Conservation (phyloP, 768 basidiomycete species). For the Tulasnella calospora region DNA sequence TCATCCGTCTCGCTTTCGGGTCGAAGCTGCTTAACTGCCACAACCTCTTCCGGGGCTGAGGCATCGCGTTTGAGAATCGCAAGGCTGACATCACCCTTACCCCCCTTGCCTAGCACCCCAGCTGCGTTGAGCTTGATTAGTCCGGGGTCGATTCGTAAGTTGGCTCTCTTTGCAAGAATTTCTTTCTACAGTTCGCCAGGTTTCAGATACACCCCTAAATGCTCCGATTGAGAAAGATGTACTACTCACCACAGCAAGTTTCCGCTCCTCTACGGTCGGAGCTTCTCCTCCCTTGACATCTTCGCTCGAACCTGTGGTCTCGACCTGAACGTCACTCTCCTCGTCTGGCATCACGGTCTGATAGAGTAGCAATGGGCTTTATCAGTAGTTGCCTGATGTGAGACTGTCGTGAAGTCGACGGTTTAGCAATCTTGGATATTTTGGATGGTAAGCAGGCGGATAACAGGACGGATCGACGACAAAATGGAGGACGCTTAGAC, state of each 20-base stretch:
- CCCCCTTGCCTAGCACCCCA: neutral
- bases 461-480: no score
- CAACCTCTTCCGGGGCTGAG: neutral
- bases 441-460: neutral
- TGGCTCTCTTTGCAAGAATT: neutral
- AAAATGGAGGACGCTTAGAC: no score
- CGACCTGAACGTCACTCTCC: neutral
- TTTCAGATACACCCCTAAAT: neutral
- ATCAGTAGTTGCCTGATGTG: neutral
- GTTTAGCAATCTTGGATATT: neutral
- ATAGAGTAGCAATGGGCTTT: neutral
- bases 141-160: neutral
- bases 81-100: neutral
- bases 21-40: neutral
- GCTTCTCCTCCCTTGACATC: neutral
- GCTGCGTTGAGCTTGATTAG: neutral
- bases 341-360: neutral
- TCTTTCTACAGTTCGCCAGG: neutral
- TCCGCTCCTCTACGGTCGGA: neutral
- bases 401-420: neutral
- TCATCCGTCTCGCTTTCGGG: neutral
- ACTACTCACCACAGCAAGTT: neutral
- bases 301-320: neutral
- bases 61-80: neutral
- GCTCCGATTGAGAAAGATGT: neutral